Conservation (phyloP, 148 eudicot species). For the Diospyros kaki region DNA sequence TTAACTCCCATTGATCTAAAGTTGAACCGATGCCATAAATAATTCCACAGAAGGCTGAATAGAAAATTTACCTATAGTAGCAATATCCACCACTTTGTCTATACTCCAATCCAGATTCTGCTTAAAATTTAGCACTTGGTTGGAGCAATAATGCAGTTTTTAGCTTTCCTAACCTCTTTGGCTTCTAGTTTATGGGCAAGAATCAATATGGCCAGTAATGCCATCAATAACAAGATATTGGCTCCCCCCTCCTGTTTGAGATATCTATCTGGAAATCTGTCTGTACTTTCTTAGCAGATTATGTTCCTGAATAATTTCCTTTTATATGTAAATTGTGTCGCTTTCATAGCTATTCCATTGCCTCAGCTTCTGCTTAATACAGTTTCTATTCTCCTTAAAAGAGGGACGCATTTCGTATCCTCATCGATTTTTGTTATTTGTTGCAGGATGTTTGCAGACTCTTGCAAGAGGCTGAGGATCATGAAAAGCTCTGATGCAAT, state of each 20-base stretch:
- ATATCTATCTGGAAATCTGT: neutral
- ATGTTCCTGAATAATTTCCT: neutral
- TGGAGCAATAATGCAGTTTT: neutral
- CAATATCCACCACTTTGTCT: neutral
- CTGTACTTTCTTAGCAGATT: neutral
- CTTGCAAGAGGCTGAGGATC: constrained; percentile 30
- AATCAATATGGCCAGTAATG: neutral
- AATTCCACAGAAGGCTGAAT: neutral
- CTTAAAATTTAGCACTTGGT: neutral
- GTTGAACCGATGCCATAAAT: neutral
- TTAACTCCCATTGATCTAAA: neutral
- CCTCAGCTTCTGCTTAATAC: neutral
- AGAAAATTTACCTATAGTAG: neutral
- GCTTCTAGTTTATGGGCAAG: neutral
- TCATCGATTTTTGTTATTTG: neutral
- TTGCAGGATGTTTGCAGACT: constrained; percentile 27
- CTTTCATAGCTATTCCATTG: neutral
- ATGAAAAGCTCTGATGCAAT: constrained; percentile 31
- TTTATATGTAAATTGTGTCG: neutral
- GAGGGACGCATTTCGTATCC: neutral
- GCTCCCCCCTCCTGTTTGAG: neutral
- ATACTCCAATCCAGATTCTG: neutral
- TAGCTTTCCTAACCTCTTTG: neutral
- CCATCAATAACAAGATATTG: neutral
- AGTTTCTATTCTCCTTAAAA: neutral